Base-by-base conservation (phyloP, 2,329 filamentous ascomycete species). In the Aspergillus sojae region DNA sequence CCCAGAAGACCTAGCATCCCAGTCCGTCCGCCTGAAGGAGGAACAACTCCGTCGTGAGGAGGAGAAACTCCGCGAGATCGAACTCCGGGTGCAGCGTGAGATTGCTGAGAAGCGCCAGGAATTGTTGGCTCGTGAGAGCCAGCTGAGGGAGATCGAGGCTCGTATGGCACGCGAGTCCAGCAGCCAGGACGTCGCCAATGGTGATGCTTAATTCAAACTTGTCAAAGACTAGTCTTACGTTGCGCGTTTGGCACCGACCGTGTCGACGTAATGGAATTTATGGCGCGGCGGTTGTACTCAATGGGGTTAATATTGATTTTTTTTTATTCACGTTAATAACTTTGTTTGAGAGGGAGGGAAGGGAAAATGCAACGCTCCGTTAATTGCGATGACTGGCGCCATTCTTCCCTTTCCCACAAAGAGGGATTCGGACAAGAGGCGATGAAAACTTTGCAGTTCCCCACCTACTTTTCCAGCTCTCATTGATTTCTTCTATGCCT, bases 71-170 rank as follows among this genome's bases (percentile, higher is more conserved):
- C 92, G 95, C 81, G 95, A 99, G 85, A 98, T 99, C 79, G 95
- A 99, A 80, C 86, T 97, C 85, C 99, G 99, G 90, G 95, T 99
- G 68, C 95, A 99, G 85, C 92, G 95, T 78, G 95, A 99, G 83
- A 99, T 99, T 85, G 97, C 97, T 83, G 95, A 98, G 88, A 99
- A 99, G 89, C 90, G 95, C 84, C 95, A 99, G 84, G 95, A 99
- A 83, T 87, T 99, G 67, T 80, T 99, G 81, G 95, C 95, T 69
- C 93, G 95, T 80, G 95, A 99, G 85, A 97, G 93, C 76, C 95
- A 99, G 84, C 89, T 99, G 74, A 94, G 95, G 82, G 95, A 99
- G 85, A 97, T 99, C 78, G 94, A 98, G 83, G 94, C 94, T 67
- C 91, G 94, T 77, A 97, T 98, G 94, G 90, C 94, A 77, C 89